Conservation (phyloP, 441 rosid species). For the Eutrema salsugineum region DNA sequence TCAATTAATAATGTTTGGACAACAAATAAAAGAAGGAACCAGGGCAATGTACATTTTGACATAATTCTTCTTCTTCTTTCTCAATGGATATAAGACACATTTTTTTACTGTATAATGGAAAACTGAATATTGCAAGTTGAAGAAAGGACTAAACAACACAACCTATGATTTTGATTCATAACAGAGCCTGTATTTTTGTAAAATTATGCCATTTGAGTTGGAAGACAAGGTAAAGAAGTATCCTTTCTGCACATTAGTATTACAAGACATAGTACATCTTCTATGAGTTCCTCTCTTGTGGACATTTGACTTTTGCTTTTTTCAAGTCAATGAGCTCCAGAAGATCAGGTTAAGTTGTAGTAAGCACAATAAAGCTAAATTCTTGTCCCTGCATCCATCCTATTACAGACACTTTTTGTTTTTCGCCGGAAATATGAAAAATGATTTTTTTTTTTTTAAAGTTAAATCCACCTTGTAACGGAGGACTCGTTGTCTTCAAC, state of each 20-base stretch:
- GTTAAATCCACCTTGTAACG: neutral
- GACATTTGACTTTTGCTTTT: neutral
- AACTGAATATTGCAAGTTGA: too few relatives aligned
- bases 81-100: too few relatives aligned
- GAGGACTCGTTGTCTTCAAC: slow-evolving; percentile 28
- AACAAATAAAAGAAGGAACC: too few relatives aligned
- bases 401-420: neutral
- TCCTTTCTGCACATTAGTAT: too few relatives aligned
- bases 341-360: slow-evolving; percentile 17
- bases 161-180: too few relatives aligned
- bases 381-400: slow-evolving; percentile 12
- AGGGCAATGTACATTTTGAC: too few relatives aligned
- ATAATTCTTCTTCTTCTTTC: too few relatives aligned
- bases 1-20: too few relatives aligned
- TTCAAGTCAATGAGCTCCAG: slow-evolving; percentile 17
- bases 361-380: slow-evolving; percentile 14
- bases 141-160: too few relatives aligned
- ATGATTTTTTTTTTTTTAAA: neutral
- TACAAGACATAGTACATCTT: neutral
- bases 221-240: neutral
- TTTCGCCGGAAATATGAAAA: neutral
- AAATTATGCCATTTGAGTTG: neutral
- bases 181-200: too few relatives aligned
- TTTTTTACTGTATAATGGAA: too few relatives aligned
- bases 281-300: neutral